A percentile compares a stretch with the other conserved stretches of the same genome.
Conservation (phyloP, 2,329 filamentous ascomycete species). For the Stachybotrys chlorohalonatus region DNA sequence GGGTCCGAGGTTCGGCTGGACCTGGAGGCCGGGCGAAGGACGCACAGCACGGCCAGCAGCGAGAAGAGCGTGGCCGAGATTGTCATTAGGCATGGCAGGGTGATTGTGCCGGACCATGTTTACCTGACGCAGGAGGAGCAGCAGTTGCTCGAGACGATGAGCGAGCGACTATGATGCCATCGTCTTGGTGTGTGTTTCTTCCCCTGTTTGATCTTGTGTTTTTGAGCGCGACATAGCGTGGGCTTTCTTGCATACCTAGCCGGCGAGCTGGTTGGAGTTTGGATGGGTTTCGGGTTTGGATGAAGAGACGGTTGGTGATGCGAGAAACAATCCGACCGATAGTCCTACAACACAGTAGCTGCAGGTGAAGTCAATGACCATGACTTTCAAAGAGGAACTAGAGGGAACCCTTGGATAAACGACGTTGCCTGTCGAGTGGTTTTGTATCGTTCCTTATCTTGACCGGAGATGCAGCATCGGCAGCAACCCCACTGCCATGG, state of each 20-base stretch:
- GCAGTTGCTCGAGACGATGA: conserved; percentile 24
- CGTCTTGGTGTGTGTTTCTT: not conserved
- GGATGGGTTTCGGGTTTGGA: not conserved
- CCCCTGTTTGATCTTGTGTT: not conserved
- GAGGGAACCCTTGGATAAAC: too few relatives aligned
- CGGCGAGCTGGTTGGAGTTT: not conserved
- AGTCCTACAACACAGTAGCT: too few relatives aligned
- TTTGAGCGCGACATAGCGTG: not conserved
- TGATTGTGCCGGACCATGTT: conserved; percentile 24
- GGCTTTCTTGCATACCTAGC: not conserved
- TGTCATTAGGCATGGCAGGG: conserved; percentile 23
- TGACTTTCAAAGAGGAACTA: too few relatives aligned
- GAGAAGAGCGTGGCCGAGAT: conserved; percentile 12
- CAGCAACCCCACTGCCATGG: not conserved
- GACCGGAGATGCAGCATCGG: not conserved
- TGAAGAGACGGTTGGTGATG: too few relatives aligned
- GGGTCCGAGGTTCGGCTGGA: conserved; percentile 8
- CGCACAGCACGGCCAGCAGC: conserved; percentile 2
- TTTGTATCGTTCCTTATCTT: not conserved
- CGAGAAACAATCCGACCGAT: too few relatives aligned
- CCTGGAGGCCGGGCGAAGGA: conserved; percentile 2
- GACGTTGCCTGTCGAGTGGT: too few relatives aligned
- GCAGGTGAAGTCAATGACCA: too few relatives aligned
- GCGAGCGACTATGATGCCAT: conserved; percentile 18
- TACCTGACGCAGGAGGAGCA: conserved; percentile 27